These are phyloP conservation scores for Phalaenopsis hybrid DNA, from an alignment of 116 monocot genomes.

Conservation along the genomic window DNA sequence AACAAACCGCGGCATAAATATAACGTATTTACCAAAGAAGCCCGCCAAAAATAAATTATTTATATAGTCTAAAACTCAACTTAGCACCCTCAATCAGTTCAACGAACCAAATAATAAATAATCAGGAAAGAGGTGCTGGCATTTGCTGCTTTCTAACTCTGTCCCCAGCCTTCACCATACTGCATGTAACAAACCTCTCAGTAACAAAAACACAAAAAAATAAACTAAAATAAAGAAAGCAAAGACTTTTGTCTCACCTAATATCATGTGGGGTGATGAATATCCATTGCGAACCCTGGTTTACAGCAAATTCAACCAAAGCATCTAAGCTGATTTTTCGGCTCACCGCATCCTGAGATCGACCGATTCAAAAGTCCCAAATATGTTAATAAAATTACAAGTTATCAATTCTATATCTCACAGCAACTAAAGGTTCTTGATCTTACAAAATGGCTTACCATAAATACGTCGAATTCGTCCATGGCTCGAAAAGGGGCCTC, in stretches of 20 bases:
- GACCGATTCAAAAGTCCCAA: not conserved
- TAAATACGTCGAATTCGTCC: slow-evolving; percentile 99
- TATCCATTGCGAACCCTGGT: slow-evolving; percentile 95
- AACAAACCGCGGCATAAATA: not conserved
- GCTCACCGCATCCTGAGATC: slow-evolving; percentile 80
- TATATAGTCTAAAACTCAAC: too few species aligned
- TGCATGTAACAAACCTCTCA: slow-evolving; percentile 20
- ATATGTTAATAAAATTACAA: slow-evolving; percentile 1
- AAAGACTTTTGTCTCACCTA: slow-evolving; percentile 33
- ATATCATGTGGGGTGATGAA: slow-evolving; percentile 96
- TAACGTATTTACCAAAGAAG: not conserved
- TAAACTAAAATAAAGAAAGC: not conserved
- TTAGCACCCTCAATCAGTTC: too few species aligned
- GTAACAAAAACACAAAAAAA: not conserved
- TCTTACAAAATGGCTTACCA: slow-evolving; percentile 45
- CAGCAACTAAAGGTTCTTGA: not conserved
- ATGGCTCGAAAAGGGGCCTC: slow-evolving; percentile 95
- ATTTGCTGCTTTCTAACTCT: slow-evolving; percentile 90
- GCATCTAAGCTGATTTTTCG: slow-evolving; percentile 94
- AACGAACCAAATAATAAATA: too few species aligned
- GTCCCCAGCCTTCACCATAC: slow-evolving; percentile 76
- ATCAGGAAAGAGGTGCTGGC: slow-evolving; percentile 73
- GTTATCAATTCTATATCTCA: not conserved
- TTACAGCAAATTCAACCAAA: slow-evolving; percentile 69
- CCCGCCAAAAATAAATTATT: not conserved